Percentiles rank a stretch among this genome's conserved stretches.
Conservation (phyloP, 257 asterid genomes). For the Cordia subcordata region DNA sequence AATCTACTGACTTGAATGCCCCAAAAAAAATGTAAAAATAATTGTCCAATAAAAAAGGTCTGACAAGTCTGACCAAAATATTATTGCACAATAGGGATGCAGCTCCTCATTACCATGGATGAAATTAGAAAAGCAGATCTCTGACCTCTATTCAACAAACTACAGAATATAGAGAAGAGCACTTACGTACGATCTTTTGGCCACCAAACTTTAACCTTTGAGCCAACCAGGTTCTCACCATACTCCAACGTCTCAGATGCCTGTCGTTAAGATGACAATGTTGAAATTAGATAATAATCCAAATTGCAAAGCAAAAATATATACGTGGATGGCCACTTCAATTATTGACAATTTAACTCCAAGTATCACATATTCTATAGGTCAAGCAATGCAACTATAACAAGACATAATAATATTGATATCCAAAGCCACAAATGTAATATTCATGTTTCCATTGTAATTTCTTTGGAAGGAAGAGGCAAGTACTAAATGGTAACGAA, state of each 20-base stretch:
- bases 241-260: constrained; percentile 35
- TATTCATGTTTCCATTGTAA: too few species aligned
- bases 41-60: not conserved
- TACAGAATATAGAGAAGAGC: constrained; percentile 8
- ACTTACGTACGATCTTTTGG: constrained; percentile 73
- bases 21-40: constrained; percentile 11
- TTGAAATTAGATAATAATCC: not conserved
- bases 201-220: constrained; percentile 88
- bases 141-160: too few species aligned
- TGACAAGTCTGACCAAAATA: not conserved
- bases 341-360: too few species aligned
- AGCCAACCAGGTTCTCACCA: constrained; percentile 64
- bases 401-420: too few species aligned
- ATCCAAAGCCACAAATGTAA: too few species aligned
- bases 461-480: too few species aligned
- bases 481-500: too few species aligned
- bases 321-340: too few species aligned
- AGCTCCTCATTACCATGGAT: not conserved
- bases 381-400: too few species aligned
- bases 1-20: too few species aligned
- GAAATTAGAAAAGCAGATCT: too few species aligned
- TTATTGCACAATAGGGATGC: not conserved
- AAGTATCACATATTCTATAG: too few species aligned
- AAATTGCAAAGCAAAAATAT: not conserved
- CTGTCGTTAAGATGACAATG: constrained; percentile 33